phyloP scores from a whole-genome alignment of 139 green algal genomes.

The Tetraselmis striata region DNA sequence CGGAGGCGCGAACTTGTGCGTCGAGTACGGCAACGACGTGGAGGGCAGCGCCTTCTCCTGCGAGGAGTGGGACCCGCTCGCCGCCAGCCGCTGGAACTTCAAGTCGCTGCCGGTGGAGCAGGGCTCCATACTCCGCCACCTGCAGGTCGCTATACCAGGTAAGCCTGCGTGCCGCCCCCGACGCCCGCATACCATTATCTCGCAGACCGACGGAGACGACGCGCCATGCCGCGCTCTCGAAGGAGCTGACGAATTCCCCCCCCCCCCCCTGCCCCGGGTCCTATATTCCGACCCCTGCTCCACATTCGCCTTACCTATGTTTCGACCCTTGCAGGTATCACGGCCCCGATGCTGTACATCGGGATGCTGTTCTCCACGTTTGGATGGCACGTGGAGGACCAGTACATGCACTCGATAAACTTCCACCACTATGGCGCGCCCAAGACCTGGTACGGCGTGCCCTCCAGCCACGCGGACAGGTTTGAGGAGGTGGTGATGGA shows the following conservation, averaged over 20 bases:
- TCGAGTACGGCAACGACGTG: slow-evolving; percentile 72
- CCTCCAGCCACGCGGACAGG: slow-evolving; percentile 40
- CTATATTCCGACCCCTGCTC: too few relatives aligned
- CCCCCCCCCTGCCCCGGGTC: too few relatives aligned
- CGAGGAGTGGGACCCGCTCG: slow-evolving; percentile 35
- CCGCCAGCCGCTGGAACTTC: slow-evolving; percentile 52
- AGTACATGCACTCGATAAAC: slow-evolving; percentile 68
- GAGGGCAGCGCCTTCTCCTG: slow-evolving; percentile 59
- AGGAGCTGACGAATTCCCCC: too few relatives aligned
- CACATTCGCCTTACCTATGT: too few relatives aligned
- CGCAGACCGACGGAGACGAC: too few relatives aligned
- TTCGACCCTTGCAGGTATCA: slow-evolving; percentile 58
- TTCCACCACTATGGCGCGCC: slow-evolving; percentile 73
- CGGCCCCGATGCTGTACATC: slow-evolving; percentile 80
- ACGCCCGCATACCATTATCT: neutral
- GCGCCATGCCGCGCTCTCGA: too few relatives aligned
- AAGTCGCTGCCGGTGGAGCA: slow-evolving; percentile 6
- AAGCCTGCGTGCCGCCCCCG: neutral
- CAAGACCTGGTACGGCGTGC: slow-evolving; percentile 81
- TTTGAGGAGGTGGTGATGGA: slow-evolving; percentile 55
- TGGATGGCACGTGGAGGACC: slow-evolving; percentile 90
- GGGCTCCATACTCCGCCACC: neutral
- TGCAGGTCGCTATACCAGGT: neutral
- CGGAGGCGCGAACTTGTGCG: neutral
- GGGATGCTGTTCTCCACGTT: slow-evolving; percentile 85